phyloP scores from a whole-genome alignment of 2,329 filamentous ascomycete species.

The Aspergillus fijiensis region DNA sequence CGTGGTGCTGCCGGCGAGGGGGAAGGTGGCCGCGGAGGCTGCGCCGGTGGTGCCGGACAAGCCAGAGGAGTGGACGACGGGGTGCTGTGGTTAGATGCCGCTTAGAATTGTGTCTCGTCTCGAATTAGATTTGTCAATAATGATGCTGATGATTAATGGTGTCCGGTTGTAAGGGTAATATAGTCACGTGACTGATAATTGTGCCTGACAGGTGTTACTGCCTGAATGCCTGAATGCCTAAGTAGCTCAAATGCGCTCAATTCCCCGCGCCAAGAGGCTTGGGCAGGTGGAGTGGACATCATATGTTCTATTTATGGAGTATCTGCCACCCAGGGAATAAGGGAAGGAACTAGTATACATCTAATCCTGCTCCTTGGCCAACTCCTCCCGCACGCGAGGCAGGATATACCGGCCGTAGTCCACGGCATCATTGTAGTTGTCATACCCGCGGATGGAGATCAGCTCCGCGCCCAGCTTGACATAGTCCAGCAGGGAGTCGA shows the following conservation, averaged over 20 bases:
- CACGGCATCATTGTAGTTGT: slow-evolving; percentile 60
- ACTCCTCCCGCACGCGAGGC: slow-evolving; percentile 46
- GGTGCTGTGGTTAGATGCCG: not conserved
- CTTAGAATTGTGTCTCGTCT: no score
- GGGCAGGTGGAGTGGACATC: not conserved
- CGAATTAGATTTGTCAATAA: no score
- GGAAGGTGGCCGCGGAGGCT: no score
- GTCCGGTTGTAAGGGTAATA: no score
- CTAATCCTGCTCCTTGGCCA: slow-evolving; percentile 14
- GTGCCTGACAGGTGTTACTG: no score
- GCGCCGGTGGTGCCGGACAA: not conserved
- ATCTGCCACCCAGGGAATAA: no score
- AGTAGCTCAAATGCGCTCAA: not conserved
- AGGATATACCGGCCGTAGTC: slow-evolving; percentile 60
- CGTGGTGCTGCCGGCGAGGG: slow-evolving; percentile 5
- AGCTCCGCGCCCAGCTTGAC: slow-evolving; percentile 57
- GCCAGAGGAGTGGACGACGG: slow-evolving; percentile 1
- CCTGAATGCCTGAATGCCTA: not conserved
- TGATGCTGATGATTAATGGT: no score
- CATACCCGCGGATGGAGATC: slow-evolving; percentile 62
- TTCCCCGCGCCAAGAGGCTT: not conserved
- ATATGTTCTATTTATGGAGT: no score
- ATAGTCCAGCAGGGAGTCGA: slow-evolving; percentile 58
- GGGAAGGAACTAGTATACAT: no score
- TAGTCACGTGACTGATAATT: no score